Evolutionary conservation across 306 rosid genomes (phyloP), one percentile per base, ranked within the genome.

Genomic region (Senna tora): DNA sequence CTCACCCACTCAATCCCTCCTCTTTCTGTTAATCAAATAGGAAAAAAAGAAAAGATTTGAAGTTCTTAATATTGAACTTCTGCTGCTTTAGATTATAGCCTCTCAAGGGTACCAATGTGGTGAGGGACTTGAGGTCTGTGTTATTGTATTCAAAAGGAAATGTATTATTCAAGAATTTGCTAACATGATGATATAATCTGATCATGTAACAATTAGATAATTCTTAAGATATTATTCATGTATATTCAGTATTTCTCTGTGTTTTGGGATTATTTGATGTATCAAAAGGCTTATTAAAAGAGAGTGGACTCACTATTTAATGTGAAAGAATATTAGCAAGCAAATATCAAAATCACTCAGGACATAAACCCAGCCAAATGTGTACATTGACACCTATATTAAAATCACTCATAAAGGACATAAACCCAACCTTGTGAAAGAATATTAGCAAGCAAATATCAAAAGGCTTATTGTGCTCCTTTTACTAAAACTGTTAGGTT

Each of bases 11-110:
- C 30, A 25, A 50, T 59, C 54, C 69, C 39, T 28, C 55, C 50
- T 20, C 30, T 76, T 55, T 68, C 9, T 41, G 13, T 41, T 41
- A 72, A 65, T 28, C 30, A 25, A 25, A 3, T 22, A 59, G 73
- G 9, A 41, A 10, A 41, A 41, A 25, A 25, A 25, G 55, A 43
- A 49, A 22, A 69, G 69, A 15, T 72, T 71, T 50, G 64, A 45
- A 33, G 64, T 79, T 78, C 34, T n/a, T 53, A 63, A 36, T 33
- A 33, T 69, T 75, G 75, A 76, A 63, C 75, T 79, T 52, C 51
- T 63, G 73, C 79, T 77, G 33, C 72, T 41, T 56, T 68, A 36
- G 39, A 36, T 36, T 21, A 46, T 38, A 42, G 68, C 43, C 68
- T 63, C 51, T 36, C 57, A 73, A 63, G 67, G 69, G 49, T 63